A percentile compares a stretch with the other conserved stretches of the same genome.
Conservation (phyloP, 768 basidiomycete genomes). For the Termitomyces sp. region DNA sequence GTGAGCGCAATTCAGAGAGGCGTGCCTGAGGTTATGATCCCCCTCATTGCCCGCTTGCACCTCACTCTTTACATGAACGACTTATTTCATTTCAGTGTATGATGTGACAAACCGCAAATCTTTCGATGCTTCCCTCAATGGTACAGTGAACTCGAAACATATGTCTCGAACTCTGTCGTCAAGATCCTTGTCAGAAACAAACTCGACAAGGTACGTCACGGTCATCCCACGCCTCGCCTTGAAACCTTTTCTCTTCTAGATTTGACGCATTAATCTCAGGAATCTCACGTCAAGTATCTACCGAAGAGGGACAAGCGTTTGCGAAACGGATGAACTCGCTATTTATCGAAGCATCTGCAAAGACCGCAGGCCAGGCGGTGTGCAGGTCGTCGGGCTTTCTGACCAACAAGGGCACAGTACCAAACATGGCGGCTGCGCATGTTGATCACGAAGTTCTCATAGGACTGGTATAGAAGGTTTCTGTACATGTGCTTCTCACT, state of each 20-base stretch:
- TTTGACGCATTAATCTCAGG: constrained; percentile 43
- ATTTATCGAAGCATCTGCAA: constrained; percentile 92
- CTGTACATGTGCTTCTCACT: no score
- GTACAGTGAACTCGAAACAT: constrained; percentile 92
- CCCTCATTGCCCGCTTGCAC: no score
- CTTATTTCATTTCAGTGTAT: constrained; percentile 74
- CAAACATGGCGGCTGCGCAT: constrained; percentile 27
- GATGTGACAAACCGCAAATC: constrained; percentile 92
- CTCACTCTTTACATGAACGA: neutral
- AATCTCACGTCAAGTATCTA: constrained; percentile 86
- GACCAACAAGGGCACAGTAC: constrained; percentile 20
- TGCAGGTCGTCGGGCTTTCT: constrained; percentile 41
- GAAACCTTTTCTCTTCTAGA: neutral
- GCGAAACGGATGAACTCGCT: constrained; percentile 79
- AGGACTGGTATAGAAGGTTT: neutral
- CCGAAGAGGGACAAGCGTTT: constrained; percentile 74
- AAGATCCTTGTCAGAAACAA: constrained; percentile 97
- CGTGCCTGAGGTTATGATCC: no score
- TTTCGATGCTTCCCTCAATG: constrained; percentile 93
- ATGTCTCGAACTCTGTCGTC: constrained; percentile 80
- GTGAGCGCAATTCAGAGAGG: no score
- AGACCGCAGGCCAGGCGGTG: constrained; percentile 68
- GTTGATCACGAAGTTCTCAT: constrained; percentile 18
- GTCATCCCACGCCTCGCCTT: no score
- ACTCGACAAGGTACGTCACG: constrained; percentile 81